These are phyloP conservation scores for Pseudogymnoascus sp. DNA, from an alignment of 2,329 filamentous ascomycete genomes.

Conservation along the genomic window DNA sequence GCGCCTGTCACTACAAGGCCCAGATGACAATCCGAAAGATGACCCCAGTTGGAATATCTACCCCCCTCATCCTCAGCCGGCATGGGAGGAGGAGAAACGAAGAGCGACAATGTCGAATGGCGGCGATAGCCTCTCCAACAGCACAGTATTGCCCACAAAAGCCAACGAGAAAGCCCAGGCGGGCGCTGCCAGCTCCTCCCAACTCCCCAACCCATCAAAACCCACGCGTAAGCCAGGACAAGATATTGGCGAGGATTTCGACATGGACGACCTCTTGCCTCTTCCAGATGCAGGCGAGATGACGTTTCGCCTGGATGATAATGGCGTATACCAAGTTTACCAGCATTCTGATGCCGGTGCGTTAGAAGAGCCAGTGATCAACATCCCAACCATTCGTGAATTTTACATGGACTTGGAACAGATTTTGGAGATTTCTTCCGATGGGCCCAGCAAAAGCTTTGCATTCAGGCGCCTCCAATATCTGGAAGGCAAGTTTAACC, in stretches of 20 bases:
- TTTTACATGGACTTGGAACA: slow-evolving; percentile 93
- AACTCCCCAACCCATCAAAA: slow-evolving; percentile 12
- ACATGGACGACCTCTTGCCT: slow-evolving; percentile 68
- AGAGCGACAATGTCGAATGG: slow-evolving; percentile 18
- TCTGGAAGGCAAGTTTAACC: slow-evolving; percentile 91
- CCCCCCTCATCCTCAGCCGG: slow-evolving; percentile 81
- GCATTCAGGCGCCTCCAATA: slow-evolving; percentile 92
- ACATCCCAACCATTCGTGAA: slow-evolving; percentile 86
- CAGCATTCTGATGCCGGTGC: slow-evolving; percentile 56
- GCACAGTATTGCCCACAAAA: slow-evolving; percentile 31
- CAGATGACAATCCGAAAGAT: slow-evolving; percentile 82
- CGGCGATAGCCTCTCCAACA: slow-evolving; percentile 40
- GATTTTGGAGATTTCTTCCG: slow-evolving; percentile 80
- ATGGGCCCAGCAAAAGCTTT: slow-evolving; percentile 94
- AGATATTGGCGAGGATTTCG: slow-evolving; percentile 87
- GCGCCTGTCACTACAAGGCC: slow-evolving; percentile 69
- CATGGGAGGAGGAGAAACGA: slow-evolving; percentile 57
- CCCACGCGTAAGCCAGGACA: slow-evolving; percentile 71
- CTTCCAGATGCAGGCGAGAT: slow-evolving; percentile 63
- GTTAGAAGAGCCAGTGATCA: slow-evolving; percentile 60
- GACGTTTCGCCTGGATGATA: slow-evolving; percentile 70
- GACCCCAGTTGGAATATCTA: slow-evolving; percentile 79
- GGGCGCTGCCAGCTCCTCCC: slow-evolving; percentile 19
- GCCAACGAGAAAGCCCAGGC: slow-evolving; percentile 13
- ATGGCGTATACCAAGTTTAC: slow-evolving; percentile 88